Evolutionary conservation across 805 yeast species (phyloP), one percentile per base, ranked within the genome.

Genomic region (Saturnispora quitensis): DNA sequence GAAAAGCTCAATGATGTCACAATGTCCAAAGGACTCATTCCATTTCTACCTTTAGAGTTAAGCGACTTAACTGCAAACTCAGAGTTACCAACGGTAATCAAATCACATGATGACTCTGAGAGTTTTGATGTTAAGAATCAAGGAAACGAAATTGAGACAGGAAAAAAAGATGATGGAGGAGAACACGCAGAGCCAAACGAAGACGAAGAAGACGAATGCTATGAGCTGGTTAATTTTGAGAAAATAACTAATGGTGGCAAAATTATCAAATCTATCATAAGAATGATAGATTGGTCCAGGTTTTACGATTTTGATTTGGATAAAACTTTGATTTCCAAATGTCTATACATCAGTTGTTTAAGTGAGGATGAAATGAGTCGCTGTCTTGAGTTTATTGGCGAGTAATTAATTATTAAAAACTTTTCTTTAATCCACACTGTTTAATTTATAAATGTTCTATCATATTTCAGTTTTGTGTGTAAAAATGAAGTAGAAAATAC

Each of bases 11-110:
- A 76, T 40, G 54, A 56, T 18, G 71, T 85, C 47, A 75, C 75
- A 51, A 80, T 84, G 22, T 72, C 83, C 5, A 72, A 72, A 53
- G 98, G 98, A 2, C 82, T 95, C 58, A 81, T 91, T 48, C 98
- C 99, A 22, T 91, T 90, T 64, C 78, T 90, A 50, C 97, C 95
- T 1, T 72, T 91, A 31, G 89, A 88, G 60, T 66, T 91, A 45
- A 82, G 90, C 3, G 98, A 91, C 64, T 72, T 91, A 59, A 80
- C 87, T 0, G 79, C 84, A 61, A 89, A 88, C 64, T 77, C 83
- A 3, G 85, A 82, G 56, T 67, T 82, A 53, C 80, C 84, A 0
- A 74, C 78, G 10, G 69, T 71, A 50, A 65, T 78, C 40, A 67
- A 66, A 51, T 50, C 57, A 2, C 46, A 48, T 31, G 44, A 47